Conservation (phyloP, 345 rosid species). For the Rhizophora apiculata region DNA sequence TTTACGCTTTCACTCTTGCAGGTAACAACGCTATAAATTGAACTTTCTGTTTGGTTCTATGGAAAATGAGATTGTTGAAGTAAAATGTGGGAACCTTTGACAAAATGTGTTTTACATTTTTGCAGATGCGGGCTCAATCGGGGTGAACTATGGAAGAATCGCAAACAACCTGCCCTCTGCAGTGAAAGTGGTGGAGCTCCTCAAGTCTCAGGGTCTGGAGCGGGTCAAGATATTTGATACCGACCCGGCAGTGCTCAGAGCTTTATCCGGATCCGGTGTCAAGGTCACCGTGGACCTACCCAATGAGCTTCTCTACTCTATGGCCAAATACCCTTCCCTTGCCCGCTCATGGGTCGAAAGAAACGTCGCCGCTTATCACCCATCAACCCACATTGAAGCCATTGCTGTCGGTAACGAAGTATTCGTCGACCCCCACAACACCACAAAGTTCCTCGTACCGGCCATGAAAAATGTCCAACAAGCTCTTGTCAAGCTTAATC, state of each 20-base stretch:
- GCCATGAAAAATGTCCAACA: conserved; percentile 87
- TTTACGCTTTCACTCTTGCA: conserved; percentile 7
- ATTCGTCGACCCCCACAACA: conserved; percentile 75
- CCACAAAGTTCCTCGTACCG: conserved; percentile 60
- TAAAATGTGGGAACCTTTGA: background rate
- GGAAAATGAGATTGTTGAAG: too few species aligned
- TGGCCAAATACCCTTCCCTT: conserved; percentile 52
- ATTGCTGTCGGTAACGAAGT: conserved; percentile 95
- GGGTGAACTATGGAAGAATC: conserved; percentile 89
- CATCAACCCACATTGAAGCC: conserved; percentile 74
- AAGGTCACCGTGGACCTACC: conserved; percentile 87
- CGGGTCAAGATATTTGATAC: conserved; percentile 77
- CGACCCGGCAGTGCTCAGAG: conserved; percentile 73
- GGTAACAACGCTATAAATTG: background rate
- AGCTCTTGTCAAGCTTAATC: conserved; percentile 55
- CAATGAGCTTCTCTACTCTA: conserved; percentile 59
- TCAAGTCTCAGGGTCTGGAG: conserved; percentile 64
- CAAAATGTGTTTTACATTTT: background rate
- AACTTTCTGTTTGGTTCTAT: background rate
- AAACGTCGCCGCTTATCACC: conserved; percentile 68
- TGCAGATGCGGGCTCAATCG: conserved; percentile 74
- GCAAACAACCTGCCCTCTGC: conserved; percentile 84
- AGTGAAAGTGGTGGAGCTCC: conserved; percentile 58
- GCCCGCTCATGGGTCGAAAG: conserved; percentile 66
- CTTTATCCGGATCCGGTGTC: conserved; percentile 72